Conservation (phyloP, 495 filamentous ascomycete species). For the Trichoderma virens region DNA sequence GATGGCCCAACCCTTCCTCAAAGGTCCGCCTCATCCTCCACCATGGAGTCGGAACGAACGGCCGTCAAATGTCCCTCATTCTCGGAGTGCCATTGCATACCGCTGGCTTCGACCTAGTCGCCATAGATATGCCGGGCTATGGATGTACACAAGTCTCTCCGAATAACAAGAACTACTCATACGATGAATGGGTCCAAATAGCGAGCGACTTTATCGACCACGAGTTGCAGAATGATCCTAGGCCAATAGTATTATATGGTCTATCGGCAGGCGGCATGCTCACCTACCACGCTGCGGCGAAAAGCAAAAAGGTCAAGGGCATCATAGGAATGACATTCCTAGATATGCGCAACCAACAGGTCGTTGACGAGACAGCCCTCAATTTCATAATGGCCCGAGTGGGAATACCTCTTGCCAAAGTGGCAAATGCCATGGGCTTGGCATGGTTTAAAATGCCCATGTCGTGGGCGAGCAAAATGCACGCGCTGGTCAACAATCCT, state of each 20-base stretch:
- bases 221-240: background rate
- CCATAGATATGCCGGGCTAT: background rate
- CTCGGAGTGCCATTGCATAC: background rate
- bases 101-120: background rate
- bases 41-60: background rate
- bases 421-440: background rate
- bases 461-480: background rate
- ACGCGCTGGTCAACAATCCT: background rate
- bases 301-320: background rate
- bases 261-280: background rate
- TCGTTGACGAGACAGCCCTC: background rate
- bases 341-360: background rate
- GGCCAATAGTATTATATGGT: background rate
- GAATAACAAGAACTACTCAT: background rate
- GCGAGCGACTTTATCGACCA: background rate
- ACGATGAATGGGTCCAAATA: background rate
- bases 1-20: constrained; percentile 8
- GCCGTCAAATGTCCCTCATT: background rate
- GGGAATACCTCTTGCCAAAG: background rate
- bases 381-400: background rate
- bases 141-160: background rate
- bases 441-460: background rate
- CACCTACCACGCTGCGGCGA: background rate
- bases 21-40: background rate
- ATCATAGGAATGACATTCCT: background rate